Base-by-base conservation (phyloP, 768 basidiomycete species). In the Russula sp. region DNA sequence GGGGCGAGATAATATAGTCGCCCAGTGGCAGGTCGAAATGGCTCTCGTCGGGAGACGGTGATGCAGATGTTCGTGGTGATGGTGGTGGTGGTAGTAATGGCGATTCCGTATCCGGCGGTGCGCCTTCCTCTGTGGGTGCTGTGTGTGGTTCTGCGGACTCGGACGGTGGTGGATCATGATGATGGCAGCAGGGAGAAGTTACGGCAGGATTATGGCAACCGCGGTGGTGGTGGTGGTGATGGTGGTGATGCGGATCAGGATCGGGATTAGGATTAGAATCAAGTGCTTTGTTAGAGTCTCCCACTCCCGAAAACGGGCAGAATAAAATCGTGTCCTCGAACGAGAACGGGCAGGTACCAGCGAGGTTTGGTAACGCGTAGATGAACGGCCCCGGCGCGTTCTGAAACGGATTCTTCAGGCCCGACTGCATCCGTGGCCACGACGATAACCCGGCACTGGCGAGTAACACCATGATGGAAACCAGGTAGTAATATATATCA, bases 371-470 rank as follows among this genome's bases (percentile, higher is more conserved):
- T 22, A 65, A 24, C 18, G 64, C 59, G 54, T 16, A 38, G 34
- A 65, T 57, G 24, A 61, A 65, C n/a, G 1, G 64, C 10, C 64
- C 64, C 0, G 64, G 59, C 22, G 34, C 42, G 28, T 65, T 65
- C 32, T 65, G 64, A 13, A 65, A 65, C 32, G 64, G 64, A 24
- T 65, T 65, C 48, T 28, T 14, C 22, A 36, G 1, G 49, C 10
- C 46, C 13, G 59, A 36, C 20, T 20, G 26, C 59, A 56, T 57
- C 24, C 59, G 34, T 7, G 24, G 46, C 64, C 59, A 61, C 5
- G 38, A 16, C 7, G 32, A 32, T 40, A 40, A 2, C 5, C 38
- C 38, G 16, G 38, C 14, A 1, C 1, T 20, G 44, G n/a, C 24
- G 24, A 44, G 40, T 1, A 30, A n/a, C 3, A 20, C 24, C 55